These are phyloP conservation scores for Herpotrichia juniperi DNA, from an alignment of 2,329 filamentous ascomycete genomes.

Conservation along the genomic window DNA sequence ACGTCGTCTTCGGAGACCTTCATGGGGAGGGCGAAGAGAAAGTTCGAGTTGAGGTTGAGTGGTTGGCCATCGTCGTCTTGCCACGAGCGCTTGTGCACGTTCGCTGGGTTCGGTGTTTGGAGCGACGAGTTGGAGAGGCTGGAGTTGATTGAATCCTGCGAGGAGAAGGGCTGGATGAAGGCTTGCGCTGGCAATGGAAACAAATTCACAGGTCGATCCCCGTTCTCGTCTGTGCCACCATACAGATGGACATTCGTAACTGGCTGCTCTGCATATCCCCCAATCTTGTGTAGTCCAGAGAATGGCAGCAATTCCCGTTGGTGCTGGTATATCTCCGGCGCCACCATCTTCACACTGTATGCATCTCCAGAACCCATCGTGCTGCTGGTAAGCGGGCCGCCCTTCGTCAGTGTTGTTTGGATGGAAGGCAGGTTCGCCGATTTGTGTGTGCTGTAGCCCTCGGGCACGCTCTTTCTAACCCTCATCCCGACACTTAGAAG, in stretches of 20 bases:
- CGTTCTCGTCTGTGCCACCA: slow-evolving; percentile 47
- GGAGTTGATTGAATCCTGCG: slow-evolving; percentile 34
- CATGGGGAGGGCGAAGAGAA: slow-evolving; percentile 31
- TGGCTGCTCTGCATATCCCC: slow-evolving; percentile 69
- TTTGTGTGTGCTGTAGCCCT: slow-evolving; percentile 85
- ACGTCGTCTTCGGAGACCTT: slow-evolving; percentile 37
- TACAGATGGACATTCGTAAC: slow-evolving; percentile 42
- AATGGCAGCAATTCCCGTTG: slow-evolving; percentile 75
- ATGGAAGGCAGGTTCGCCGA: slow-evolving; percentile 31
- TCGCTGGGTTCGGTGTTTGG: slow-evolving; percentile 25
- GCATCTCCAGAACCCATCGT: slow-evolving; percentile 10
- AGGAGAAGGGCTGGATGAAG: slow-evolving; percentile 42
- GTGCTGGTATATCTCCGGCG: slow-evolving; percentile 31
- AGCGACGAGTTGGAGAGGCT: slow-evolving; percentile 33
- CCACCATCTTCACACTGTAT: slow-evolving; percentile 29
- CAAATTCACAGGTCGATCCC: slow-evolving; percentile 24
- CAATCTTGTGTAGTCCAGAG: slow-evolving; percentile 78
- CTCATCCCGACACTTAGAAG: slow-evolving; percentile 95
- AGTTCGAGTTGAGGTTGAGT: slow-evolving; percentile 26
- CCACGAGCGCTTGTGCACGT: slow-evolving; percentile 51
- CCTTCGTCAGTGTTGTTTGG: slow-evolving; percentile 29
- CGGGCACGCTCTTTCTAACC: slow-evolving; percentile 87
- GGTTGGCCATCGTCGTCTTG: slow-evolving; percentile 44
- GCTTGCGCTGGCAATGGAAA: slow-evolving; percentile 41
- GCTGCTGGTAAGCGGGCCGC: slow-evolving; percentile 21